A percentile compares a stretch with the other conserved stretches of the same genome.
Conservation (phyloP, 257 asterid species). For the Nicotiana tomentosiformis region DNA sequence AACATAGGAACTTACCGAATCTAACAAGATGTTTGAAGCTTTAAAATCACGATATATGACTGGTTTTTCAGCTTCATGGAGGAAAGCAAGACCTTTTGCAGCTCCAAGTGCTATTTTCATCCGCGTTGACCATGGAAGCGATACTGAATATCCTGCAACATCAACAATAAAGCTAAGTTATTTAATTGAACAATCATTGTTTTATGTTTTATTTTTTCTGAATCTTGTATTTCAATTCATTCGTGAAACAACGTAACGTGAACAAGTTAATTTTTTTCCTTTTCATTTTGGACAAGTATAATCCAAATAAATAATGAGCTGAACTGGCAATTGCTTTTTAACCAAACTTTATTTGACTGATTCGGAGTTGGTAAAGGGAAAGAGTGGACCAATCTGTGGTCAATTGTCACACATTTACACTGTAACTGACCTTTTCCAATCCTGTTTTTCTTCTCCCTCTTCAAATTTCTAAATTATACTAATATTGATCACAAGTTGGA, state of each 20-base stretch:
- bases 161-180: neutral
- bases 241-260: neutral
- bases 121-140: slow-evolving; percentile 20
- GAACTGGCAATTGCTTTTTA: neutral
- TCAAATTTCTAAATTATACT: neutral
- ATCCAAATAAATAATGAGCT: neutral
- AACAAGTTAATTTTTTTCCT: neutral
- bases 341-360: neutral
- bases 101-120: slow-evolving; percentile 24
- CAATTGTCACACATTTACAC: neutral
- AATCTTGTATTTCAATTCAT: neutral
- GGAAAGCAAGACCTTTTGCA: slow-evolving; percentile 22
- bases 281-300: neutral
- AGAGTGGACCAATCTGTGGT: neutral
- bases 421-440: neutral
- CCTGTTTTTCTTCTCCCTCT: neutral
- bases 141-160: slow-evolving; percentile 10
- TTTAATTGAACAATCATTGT: neutral
- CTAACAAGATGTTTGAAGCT: slow-evolving; percentile 22
- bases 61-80: slow-evolving; percentile 17
- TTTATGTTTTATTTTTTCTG: no score
- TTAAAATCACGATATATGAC: slow-evolving; percentile 22
- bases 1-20: slow-evolving; percentile 6
- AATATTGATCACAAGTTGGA: neutral
- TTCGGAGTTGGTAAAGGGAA: neutral